Percentiles rank a stretch among this genome's conserved stretches.
Conservation (phyloP, 306 rosid genomes). For the Gynostemma pentaphyllum region DNA sequence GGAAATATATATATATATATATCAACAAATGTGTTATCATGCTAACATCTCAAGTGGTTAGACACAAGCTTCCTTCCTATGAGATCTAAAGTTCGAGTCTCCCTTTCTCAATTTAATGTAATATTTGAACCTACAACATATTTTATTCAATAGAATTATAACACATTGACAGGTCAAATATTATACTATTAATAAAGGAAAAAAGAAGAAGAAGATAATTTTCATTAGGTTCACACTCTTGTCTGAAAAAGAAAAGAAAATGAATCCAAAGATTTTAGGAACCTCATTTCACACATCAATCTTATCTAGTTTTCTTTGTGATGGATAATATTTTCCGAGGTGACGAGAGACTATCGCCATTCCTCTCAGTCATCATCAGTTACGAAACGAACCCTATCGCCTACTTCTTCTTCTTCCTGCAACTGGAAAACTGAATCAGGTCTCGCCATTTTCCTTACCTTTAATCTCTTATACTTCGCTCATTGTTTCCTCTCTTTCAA, state of each 20-base stretch:
- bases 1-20: too few relatives aligned
- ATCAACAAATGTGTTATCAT: too few relatives aligned
- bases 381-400: neutral
- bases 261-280: constrained; percentile 28
- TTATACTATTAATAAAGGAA: too few relatives aligned
- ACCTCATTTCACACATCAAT: neutral
- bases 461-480: neutral
- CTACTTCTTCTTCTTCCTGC: neutral
- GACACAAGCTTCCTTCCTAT: too few relatives aligned
- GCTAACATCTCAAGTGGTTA: too few relatives aligned
- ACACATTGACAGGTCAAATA: too few relatives aligned
- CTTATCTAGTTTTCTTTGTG: constrained; percentile 1
- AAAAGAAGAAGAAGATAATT: too few relatives aligned
- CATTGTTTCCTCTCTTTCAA: neutral
- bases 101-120: too few relatives aligned
- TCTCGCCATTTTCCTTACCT: neutral
- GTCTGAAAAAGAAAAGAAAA: constrained; percentile 25
- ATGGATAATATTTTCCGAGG: neutral
- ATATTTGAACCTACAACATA: too few relatives aligned
- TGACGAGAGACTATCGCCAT: neutral
- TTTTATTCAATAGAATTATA: too few relatives aligned
- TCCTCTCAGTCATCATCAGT: neutral
- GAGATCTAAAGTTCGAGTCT: too few relatives aligned
- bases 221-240: too few relatives aligned
- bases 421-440: neutral